These are phyloP conservation scores for Schrenkiella parvula DNA, from an alignment of 345 rosid species.

Conservation along the genomic window DNA sequence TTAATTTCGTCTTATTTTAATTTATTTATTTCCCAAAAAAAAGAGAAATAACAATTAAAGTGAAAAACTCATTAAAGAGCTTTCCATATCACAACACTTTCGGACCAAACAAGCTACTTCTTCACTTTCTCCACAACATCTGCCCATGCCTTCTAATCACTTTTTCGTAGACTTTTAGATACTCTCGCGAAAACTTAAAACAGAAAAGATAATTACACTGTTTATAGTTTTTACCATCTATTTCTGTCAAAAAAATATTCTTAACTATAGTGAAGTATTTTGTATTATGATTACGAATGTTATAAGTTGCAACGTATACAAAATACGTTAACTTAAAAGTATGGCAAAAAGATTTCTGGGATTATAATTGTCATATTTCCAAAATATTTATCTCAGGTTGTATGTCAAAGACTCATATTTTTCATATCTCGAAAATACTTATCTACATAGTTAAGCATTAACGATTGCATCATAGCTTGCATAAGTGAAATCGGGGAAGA, in stretches of 20 bases:
- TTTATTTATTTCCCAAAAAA: background rate
- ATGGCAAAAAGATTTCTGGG: background rate
- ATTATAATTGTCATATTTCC: background rate
- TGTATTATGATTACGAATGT: background rate
- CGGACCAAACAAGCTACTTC: slow-evolving; percentile 32
- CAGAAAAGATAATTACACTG: background rate
- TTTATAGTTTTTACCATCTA: background rate
- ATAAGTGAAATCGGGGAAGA: background rate
- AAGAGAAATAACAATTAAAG: background rate
- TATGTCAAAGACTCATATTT: background rate
- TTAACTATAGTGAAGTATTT: background rate
- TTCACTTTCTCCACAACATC: slow-evolving; percentile 27
- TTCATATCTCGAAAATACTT: background rate
- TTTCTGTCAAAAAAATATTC: background rate
- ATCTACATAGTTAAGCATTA: background rate
- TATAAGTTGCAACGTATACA: background rate
- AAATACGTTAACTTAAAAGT: background rate
- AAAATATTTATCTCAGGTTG: background rate
- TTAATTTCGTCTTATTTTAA: background rate
- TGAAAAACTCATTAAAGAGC: slow-evolving; percentile 27
- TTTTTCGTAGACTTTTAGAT: slow-evolving; percentile 27
- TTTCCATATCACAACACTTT: slow-evolving; percentile 25
- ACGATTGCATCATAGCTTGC: background rate
- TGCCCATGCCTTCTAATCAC: slow-evolving; percentile 36
- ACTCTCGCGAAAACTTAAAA: background rate